Conservation (phyloP, 352 stramenopile species). For the Albugo candida region DNA sequence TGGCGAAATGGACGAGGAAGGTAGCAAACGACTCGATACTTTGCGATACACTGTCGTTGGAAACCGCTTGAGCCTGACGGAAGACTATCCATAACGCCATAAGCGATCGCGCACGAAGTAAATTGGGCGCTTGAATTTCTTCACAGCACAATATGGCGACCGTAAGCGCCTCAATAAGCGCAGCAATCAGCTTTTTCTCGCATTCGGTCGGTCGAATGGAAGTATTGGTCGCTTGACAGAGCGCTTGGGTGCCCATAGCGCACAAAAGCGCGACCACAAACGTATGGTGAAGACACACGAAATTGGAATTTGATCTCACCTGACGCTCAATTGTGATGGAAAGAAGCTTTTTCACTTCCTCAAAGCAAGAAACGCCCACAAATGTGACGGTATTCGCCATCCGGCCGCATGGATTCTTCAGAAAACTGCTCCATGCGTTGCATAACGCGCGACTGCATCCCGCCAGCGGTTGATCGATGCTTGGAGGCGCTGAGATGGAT, state of each 20-base stretch:
- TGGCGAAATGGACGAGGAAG: slow-evolving; percentile 58
- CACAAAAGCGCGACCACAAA: slow-evolving; percentile 62
- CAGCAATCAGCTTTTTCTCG: slow-evolving; percentile 43
- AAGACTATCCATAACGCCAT: slow-evolving; percentile 33
- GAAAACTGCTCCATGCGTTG: slow-evolving; percentile 59
- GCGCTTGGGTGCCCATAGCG: slow-evolving; percentile 52
- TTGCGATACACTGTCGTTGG: slow-evolving; percentile 12
- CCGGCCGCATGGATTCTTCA: slow-evolving; percentile 20
- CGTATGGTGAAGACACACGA: slow-evolving; percentile 64
- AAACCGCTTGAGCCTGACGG: neutral
- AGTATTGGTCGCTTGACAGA: slow-evolving; percentile 20
- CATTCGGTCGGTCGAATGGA: slow-evolving; percentile 17
- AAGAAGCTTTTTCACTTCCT: slow-evolving; percentile 59
- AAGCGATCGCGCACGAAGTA: slow-evolving; percentile 28
- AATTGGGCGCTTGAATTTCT: slow-evolving; percentile 32
- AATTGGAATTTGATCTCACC: slow-evolving; percentile 25
- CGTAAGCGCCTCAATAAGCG: slow-evolving; percentile 49
- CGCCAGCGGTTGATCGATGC: slow-evolving; percentile 32
- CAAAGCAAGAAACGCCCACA: slow-evolving; percentile 48
- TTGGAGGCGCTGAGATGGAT: slow-evolving; percentile 1
- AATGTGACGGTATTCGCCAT: slow-evolving; percentile 36
- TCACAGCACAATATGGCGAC: slow-evolving; percentile 44
- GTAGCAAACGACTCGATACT: slow-evolving; percentile 42
- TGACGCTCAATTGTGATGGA: slow-evolving; percentile 35
- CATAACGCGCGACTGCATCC: slow-evolving; percentile 48